Base-by-base conservation (phyloP, 768 basidiomycete genomes). In the Leccinum disarticulatum region DNA sequence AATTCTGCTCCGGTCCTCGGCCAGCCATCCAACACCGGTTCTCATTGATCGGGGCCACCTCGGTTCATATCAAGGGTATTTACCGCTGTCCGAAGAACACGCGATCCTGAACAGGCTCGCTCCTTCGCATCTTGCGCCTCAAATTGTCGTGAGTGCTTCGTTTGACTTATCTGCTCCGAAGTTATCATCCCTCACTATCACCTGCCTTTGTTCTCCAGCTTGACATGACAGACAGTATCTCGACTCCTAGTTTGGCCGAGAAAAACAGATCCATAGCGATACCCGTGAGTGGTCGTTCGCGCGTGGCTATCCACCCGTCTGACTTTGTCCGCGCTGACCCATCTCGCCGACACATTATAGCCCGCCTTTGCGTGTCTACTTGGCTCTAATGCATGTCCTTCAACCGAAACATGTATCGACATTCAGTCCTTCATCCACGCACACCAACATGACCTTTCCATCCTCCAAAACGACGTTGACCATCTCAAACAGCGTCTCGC, bases 341-440 rank as follows among this genome's bases (percentile, higher is more conserved):
- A n/a, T 52, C n/a, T 19, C 51, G 19, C 19, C 19, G 3, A 33
- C 33, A 27, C 6, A 15, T 9, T 8, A 6, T 52, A 64, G 69
- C 50, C 55, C 14, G 22, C 54, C 33, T 60, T 61, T 55, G 46
- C 35, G 9, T n/a, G n/a, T 17, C 30, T 66, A 22, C 35, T 65
- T 35, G 30, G 35, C 14, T 66, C 65, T 55, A 70, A 70, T 43
- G 6, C 52, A 3, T 66, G 55, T 54, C 66, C 70, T 30, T 59
- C 58, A 10, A 46, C 41, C 19, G 31, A 65, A 38, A 38, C 55
- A n/a, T 53, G 51, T 5, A 41, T 28, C 38, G 36, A 25, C 22
- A 59, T 70, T 57, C 58, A 58, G 2, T 48, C 56, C 4, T 68
- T 69, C 53, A 62, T 68, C 25, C 49, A 55, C n/a, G 43, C 50